Percentiles rank a stretch among this genome's conserved stretches.
phyloP scores from a whole-genome alignment of 148 eudicot species.

The Euryodendron excelsum region DNA sequence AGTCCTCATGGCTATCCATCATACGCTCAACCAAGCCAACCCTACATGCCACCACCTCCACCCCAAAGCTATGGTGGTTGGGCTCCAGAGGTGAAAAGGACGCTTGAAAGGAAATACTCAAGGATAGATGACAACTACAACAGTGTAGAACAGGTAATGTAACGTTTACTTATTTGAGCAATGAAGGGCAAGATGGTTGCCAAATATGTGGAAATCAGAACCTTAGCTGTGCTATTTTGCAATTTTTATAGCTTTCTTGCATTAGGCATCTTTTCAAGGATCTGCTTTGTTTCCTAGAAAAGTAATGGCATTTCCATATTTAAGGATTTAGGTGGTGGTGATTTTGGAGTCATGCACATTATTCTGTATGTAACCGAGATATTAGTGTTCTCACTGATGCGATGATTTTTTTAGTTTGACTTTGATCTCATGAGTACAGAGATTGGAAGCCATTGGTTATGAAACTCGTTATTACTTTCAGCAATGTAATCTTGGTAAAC shows the following conservation, averaged over 20 bases:
- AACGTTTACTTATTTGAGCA: neutral
- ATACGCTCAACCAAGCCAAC: slow-evolving; percentile 26
- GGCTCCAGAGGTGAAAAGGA: slow-evolving; percentile 26
- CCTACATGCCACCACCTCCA: slow-evolving; percentile 31
- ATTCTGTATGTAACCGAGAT: neutral
- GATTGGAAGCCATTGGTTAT: neutral
- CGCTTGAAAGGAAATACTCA: slow-evolving; percentile 44
- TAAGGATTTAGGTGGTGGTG: neutral
- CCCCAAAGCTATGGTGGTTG: slow-evolving; percentile 30
- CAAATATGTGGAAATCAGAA: neutral
- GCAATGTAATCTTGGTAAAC: neutral
- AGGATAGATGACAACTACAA: slow-evolving; percentile 46
- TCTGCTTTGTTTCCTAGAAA: neutral
- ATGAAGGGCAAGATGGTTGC: neutral
- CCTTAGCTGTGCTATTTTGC: neutral
- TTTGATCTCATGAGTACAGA: neutral
- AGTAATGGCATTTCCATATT: neutral
- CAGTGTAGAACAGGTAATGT: slow-evolving; percentile 43
- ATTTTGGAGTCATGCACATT: neutral
- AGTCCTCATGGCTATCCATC: slow-evolving; percentile 31
- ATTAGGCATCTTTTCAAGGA: neutral
- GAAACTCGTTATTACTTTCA: neutral
- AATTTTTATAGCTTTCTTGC: neutral
- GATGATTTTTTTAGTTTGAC: neutral
- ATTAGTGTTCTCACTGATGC: neutral